Conservation (phyloP, 169 alveolate species). For the Plasmodium gonderi region DNA sequence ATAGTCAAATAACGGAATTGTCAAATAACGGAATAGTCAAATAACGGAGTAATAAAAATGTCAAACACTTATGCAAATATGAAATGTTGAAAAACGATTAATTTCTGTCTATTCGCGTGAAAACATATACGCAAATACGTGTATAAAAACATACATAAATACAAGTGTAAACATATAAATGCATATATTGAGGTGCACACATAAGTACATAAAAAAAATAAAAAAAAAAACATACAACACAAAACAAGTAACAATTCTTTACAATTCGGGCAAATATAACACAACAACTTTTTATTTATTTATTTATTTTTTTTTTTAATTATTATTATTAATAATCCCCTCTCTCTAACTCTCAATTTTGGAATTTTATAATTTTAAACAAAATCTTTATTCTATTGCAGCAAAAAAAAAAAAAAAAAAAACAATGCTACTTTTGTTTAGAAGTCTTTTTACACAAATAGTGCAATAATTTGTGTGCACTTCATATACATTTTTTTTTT, state of each 20-base stretch:
- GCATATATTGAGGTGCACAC: neutral
- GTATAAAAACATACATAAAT: neutral
- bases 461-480: constrained; percentile 23
- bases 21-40: neutral
- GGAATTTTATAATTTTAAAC: neutral
- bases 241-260: constrained; percentile 11
- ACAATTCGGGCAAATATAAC: neutral
- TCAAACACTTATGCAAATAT: constrained; percentile 20
- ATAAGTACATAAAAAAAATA: neutral
- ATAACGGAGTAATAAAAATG: neutral
- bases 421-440: neutral
- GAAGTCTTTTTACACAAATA: neutral
- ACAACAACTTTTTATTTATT: neutral
- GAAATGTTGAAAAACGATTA: neutral
- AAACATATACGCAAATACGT: neutral
- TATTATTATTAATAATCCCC: neutral
- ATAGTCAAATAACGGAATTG: neutral
- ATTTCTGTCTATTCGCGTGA: constrained; percentile 6
- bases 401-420: constrained; percentile 13
- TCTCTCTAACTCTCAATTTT: constrained; percentile 29
- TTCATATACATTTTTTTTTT: neutral
- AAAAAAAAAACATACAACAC: neutral
- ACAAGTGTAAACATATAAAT: neutral
- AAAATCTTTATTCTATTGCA: neutral
- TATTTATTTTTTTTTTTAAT: constrained; percentile 5